Evolutionary conservation across 345 rosid genomes (phyloP), one percentile per base, ranked within the genome.

Genomic region (Euphorbia pulcherrima): DNA sequence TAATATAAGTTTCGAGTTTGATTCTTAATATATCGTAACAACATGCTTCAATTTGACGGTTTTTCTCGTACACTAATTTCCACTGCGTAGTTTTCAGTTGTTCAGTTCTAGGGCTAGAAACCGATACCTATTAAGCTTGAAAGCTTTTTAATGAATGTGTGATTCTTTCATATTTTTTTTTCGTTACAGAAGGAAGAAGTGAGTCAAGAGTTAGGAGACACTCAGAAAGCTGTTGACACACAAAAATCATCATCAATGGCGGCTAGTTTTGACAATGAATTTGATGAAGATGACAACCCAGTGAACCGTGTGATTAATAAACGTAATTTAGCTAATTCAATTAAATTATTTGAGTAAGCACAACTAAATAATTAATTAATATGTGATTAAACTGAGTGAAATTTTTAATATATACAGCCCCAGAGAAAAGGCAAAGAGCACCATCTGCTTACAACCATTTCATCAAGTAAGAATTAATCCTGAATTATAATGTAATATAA

Each of bases 361-460:
- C 4, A 0, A 58, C 0, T 0, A 30, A 1, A 8, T 20, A 20
- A 23, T 23, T 6, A 39, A n/a, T n/a, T n/a, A n/a, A n/a, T n/a
- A n/a, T n/a, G n/a, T n/a, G n/a, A n/a, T n/a, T n/a, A n/a, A n/a
- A n/a, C n/a, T n/a, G n/a, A n/a, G n/a, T 33, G 37, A 46, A 12
- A 44, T 44, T 44, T n/a, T 33, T 33, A 33, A 33, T 33, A 33
- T 7, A 3, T 60, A 48, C 78, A 95, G 99, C 99, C 2, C 98
- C 98, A 18, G 97, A 92, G 92, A 95, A 85, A 78, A 85, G 99
- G 68, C 99, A 88, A 75, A 83, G 99, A 82, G 96, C 97, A 75
- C 98, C 98, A 72, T 89, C 98, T 17, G 96, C 97, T 59, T 95
- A 95, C 68, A 92, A 95, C 67, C 78, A 86, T 65, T 95, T 95